Percentiles rank a stretch among this genome's conserved stretches.
Conservation (phyloP, 768 basidiomycete species). For the Boletus tomentosulus region DNA sequence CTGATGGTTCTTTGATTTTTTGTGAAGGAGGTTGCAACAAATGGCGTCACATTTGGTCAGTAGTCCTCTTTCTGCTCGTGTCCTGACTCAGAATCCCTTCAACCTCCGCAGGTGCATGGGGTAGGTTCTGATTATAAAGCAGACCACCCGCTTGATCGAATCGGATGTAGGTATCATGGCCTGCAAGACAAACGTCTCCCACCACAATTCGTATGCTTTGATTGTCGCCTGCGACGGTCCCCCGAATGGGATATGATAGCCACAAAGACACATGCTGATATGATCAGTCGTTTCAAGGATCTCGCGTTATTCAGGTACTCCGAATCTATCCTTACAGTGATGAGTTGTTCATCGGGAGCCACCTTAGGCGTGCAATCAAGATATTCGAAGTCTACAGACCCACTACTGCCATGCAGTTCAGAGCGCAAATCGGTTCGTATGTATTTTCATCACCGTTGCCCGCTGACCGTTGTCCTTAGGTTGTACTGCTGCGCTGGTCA, state of each 20-base stretch:
- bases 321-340: not conserved
- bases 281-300: conserved; percentile 63
- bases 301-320: conserved; percentile 66
- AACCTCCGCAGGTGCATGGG: conserved; percentile 36
- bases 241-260: conserved; percentile 68
- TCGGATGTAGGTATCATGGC: conserved; percentile 53
- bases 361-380: conserved; percentile 62
- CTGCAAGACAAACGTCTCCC: conserved; percentile 56
- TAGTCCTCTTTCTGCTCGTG: not conserved
- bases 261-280: conserved; percentile 47
- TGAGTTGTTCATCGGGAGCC: not conserved
- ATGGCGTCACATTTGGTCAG: conserved; percentile 78
- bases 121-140: conserved; percentile 13
- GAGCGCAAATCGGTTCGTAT: conserved; percentile 54
- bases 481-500: conserved; percentile 49
- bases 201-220: conserved; percentile 62
- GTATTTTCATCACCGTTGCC: not conserved
- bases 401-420: conserved; percentile 48
- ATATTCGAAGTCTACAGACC: conserved; percentile 50
- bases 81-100: not conserved
- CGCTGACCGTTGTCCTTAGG: conserved; percentile 33
- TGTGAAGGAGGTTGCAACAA: conserved; percentile 71
- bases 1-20: conserved; percentile 51
- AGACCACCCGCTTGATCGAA: not conserved
- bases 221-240: conserved; percentile 67